These are phyloP conservation scores for Medicago lupulina DNA, from an alignment of 306 rosid species.

Conservation along the genomic window DNA sequence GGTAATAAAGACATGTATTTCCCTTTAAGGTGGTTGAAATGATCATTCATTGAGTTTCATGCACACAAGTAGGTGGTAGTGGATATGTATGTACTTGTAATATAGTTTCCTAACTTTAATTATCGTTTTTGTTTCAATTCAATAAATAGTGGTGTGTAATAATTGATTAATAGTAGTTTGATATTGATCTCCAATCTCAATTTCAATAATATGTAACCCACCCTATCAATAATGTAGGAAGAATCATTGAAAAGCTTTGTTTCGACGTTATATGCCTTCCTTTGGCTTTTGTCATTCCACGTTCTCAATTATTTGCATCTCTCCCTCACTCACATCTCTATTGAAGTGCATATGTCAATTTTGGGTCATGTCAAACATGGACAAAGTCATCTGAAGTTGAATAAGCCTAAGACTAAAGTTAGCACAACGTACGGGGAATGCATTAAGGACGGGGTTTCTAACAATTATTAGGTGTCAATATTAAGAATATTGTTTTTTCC, in stretches of 20 bases:
- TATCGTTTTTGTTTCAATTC: constrained; percentile 1
- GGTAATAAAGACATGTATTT: constrained; percentile 12
- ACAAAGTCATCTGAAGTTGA: constrained; percentile 1
- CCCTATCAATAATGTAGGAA: not conserved
- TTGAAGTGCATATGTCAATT: not conserved
- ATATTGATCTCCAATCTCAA: constrained; percentile 11
- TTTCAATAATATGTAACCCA: constrained; percentile 39
- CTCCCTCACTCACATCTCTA: not conserved
- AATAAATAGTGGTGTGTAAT: constrained; percentile 1
- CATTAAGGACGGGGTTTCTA: not conserved
- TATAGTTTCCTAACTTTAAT: constrained; percentile 10
- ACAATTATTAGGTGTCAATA: too few species aligned
- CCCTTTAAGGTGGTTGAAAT: constrained; percentile 27
- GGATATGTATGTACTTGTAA: not conserved
- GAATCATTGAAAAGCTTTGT: constrained; percentile 45
- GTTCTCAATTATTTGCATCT: constrained; percentile 43
- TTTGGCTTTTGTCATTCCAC: constrained; percentile 24
- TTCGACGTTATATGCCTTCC: constrained; percentile 52
- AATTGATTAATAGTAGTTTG: constrained; percentile 7
- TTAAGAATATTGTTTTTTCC: too few species aligned
- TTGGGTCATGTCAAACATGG: constrained; percentile 36
- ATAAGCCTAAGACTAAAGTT: not conserved
- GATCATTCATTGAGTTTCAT: constrained; percentile 14
- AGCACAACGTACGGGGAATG: not conserved
- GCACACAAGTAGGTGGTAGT: constrained; percentile 17